Conservation (phyloP, 306 rosid species). For the Luffa acutangula region DNA sequence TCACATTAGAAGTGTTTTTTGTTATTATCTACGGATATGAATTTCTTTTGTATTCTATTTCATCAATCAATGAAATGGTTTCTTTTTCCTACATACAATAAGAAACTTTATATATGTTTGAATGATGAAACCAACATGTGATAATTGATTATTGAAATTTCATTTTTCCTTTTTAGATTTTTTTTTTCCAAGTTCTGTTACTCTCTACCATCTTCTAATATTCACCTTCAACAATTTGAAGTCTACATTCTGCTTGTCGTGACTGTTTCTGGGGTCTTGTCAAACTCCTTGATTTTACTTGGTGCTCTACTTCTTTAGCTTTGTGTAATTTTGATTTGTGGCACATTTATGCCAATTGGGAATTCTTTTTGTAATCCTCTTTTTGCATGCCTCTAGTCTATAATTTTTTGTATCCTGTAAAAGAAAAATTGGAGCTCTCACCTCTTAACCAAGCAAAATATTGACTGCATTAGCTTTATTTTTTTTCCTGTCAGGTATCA, state of each 20-base stretch:
- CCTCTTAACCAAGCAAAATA: not conserved
- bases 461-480: not conserved
- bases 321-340: not conserved
- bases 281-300: not conserved
- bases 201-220: not conserved
- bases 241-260: not conserved
- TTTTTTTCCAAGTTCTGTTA: not conserved
- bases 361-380: not conserved
- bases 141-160: not conserved
- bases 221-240: not conserved
- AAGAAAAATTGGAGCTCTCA: not conserved
- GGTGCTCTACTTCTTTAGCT: not conserved
- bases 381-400: not conserved
- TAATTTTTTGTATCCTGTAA: not conserved
- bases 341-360: not conserved
- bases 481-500: constrained; percentile 54
- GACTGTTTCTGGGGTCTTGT: not conserved
- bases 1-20: no score
- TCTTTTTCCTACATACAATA: no score
- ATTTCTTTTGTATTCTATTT: no score
- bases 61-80: no score
- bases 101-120: not conserved
- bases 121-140: not conserved
- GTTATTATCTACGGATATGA: no score
- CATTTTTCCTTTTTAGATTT: not conserved